Evolutionary conservation across 352 stramenopile species (phyloP), one percentile per base, ranked within the genome.

Genomic region (Hyaloperonospora arabidopsidis): DNA sequence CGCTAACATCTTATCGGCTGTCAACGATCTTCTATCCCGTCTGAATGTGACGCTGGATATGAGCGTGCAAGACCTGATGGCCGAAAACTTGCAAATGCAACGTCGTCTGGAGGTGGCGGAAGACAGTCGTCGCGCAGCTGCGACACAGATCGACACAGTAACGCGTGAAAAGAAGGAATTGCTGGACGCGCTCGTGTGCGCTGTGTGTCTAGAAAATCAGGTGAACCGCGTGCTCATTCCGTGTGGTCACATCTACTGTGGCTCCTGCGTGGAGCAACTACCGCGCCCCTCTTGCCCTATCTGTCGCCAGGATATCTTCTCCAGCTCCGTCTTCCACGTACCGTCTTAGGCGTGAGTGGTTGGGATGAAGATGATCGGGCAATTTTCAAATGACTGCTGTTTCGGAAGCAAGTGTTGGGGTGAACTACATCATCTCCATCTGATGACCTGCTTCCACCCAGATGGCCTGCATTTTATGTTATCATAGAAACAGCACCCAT

Each of bases 241-340:
- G 21, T 92, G 84, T 32, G 84, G 81, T 25, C 81, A 93, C 65
- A 88, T 90, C 34, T 90, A 91, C 59, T 93, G 81, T 59, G 57
- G 63, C 12, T 54, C 48, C n/a, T 93, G 84, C 47, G 65, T 90
- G 17, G 54, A 72, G 36, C 78, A 71, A 8, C 59, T 93, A 17
- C 79, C 74, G 14, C 74, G 70, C 10, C 72, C 63, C 2, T 79
- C 76, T 54, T 93, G 82, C 39, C 82, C 82, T 22, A 74, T 90
- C 35, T 90, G 82, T 35, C 74, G 82, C 28, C 62, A 87, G 44
- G 50, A 63, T 55, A 87, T 93, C 49, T 41, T 55, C 19, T 71
- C 65, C 23, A 85, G 69, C 43, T 87, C 79, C 11, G 51, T 58
- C 4, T 93, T 93, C 35, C 44, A 39, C 18, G 25, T 32, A 32